These are phyloP conservation scores for Yamadazyma sp. DNA, from an alignment of 805 yeast species.

Conservation along the genomic window DNA sequence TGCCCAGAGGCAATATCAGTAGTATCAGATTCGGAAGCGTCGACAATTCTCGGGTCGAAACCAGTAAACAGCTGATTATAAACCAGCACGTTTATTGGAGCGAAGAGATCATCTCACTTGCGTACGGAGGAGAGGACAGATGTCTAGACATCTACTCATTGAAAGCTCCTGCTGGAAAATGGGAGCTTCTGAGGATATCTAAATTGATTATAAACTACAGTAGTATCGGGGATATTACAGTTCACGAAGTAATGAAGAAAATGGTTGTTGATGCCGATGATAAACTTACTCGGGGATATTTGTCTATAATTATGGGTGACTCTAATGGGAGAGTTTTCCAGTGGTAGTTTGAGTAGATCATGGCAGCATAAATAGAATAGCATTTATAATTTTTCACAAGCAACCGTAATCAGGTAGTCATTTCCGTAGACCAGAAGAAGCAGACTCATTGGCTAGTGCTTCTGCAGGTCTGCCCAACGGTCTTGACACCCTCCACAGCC, in stretches of 20 bases:
- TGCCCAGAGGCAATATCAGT: constrained; percentile 19
- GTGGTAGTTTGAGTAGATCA: constrained; percentile 8
- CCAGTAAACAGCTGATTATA: constrained; percentile 18
- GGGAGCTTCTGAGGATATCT: constrained; percentile 15
- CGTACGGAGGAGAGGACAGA: constrained; percentile 14
- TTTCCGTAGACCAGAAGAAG: too few relatives aligned
- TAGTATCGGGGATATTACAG: constrained; percentile 21
- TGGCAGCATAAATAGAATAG: neutral
- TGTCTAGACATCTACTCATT: constrained; percentile 2
- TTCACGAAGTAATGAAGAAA: constrained; percentile 28
- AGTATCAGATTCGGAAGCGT: constrained; percentile 30
- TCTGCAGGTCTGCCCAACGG: too few relatives aligned
- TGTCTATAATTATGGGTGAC: constrained; percentile 55
- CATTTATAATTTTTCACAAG: too few relatives aligned
- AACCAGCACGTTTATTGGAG: constrained; percentile 39
- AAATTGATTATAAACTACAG: constrained; percentile 1
- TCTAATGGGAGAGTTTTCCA: constrained; percentile 47
- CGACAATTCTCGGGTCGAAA: constrained; percentile 28
- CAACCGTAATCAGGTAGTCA: too few relatives aligned
- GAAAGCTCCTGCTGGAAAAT: constrained; percentile 13
- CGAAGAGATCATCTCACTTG: constrained; percentile 26
- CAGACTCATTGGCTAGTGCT: too few relatives aligned
- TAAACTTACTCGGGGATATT: constrained; percentile 33
- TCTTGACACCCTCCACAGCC: too few relatives aligned
- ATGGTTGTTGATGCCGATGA: constrained; percentile 35